Evolutionary conservation across 441 rosid species (phyloP).

Genomic region (Corymbia citriodora): DNA sequence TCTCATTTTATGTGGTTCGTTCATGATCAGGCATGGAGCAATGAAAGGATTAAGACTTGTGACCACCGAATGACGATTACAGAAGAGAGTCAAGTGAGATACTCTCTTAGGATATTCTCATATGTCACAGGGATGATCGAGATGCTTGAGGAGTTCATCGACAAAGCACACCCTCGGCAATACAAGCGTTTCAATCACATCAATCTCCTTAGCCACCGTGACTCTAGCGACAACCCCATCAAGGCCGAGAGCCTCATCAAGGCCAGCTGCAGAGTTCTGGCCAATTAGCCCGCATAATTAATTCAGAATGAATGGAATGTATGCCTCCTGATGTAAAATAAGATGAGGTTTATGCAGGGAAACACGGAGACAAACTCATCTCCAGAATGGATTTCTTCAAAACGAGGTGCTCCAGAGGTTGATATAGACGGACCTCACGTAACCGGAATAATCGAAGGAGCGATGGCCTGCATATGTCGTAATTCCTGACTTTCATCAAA

Average conservation of each 20-base stretch:
- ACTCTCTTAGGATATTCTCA: neutral
- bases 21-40: constrained; percentile 11
- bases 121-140: fast-evolving
- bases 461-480: neutral
- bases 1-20: neutral
- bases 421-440: neutral
- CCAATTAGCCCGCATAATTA: neutral
- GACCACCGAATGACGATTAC: neutral
- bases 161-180: fast-evolving
- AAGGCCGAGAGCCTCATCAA: neutral
- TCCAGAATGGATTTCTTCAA: neutral
- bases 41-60: constrained; percentile 5
- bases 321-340: neutral
- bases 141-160: fast-evolving
- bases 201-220: fast-evolving
- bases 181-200: neutral
- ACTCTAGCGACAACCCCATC: neutral
- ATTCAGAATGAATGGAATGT: neutral
- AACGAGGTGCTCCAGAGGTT: neutral
- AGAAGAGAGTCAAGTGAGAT: neutral
- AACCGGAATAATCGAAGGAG: neutral
- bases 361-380: too few relatives aligned
- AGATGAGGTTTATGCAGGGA: neutral
- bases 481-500: neutral
- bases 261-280: neutral